phyloP scores from a whole-genome alignment of 2,329 filamentous ascomycete genomes.

The Trematosphaeria pertusa region DNA sequence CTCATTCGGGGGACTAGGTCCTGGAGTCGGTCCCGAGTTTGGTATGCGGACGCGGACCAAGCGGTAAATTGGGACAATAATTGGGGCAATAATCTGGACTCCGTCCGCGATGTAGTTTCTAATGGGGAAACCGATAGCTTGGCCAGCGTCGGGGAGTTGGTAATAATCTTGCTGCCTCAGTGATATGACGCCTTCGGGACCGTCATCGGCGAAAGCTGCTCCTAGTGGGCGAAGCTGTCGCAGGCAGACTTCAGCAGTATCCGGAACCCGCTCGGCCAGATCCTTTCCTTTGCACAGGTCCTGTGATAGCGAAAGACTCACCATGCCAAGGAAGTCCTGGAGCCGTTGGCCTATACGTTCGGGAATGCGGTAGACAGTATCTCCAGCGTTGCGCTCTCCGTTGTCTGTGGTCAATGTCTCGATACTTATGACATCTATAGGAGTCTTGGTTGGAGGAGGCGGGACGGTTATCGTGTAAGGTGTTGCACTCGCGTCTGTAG shows the following conservation, averaged over 20 bases:
- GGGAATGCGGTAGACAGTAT: constrained; percentile 17
- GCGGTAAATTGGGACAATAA: constrained; percentile 10
- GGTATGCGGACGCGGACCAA: not conserved
- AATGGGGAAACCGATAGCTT: constrained; percentile 9
- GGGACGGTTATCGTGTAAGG: constrained; percentile 2
- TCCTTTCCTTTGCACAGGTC: constrained; percentile 10
- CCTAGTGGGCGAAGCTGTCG: constrained; percentile 1
- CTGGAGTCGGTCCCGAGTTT: not conserved
- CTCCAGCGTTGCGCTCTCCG: constrained; percentile 12
- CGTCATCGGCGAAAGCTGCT: constrained; percentile 1
- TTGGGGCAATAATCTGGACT: too few species aligned
- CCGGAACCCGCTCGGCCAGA: not conserved
- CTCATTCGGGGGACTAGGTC: not conserved
- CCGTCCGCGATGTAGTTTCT: constrained; percentile 8
- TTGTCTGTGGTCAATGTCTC: constrained; percentile 15
- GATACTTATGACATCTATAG: constrained; percentile 8
- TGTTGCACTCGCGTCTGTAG: not conserved
- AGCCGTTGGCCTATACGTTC: constrained; percentile 7
- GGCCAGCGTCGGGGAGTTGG: constrained; percentile 3
- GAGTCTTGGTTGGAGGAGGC: constrained; percentile 1
- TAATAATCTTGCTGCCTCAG: constrained; percentile 5
- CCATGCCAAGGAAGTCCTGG: constrained; percentile 14
- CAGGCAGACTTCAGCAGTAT: constrained; percentile 2
- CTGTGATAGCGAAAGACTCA: constrained; percentile 1
- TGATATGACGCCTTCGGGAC: constrained; percentile 5